Evolutionary conservation across 1,139 yeast genomes (phyloP).

Genomic region (Pneumocystis canis): DNA sequence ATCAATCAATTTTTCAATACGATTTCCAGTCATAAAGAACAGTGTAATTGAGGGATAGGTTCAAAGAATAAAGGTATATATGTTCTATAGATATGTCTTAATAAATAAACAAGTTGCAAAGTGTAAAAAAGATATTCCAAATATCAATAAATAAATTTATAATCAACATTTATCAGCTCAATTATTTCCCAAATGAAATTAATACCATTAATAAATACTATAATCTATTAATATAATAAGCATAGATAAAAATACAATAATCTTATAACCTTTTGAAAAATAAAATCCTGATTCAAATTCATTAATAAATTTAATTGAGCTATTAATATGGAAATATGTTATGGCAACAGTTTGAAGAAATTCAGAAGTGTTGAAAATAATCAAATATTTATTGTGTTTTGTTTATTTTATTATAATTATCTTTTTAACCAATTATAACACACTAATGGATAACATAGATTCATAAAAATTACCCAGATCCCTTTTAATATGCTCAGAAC

Average conservation of each 20-base stretch:
- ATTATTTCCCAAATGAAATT: slow-evolving; percentile 70
- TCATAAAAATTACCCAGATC: slow-evolving; percentile 91
- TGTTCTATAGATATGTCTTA: neutral
- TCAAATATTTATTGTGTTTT: slow-evolving; percentile 84
- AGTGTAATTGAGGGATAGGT: slow-evolving; percentile 46
- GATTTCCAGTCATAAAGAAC: slow-evolving; percentile 66
- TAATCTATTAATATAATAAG: slow-evolving; percentile 26
- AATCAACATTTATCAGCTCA: slow-evolving; percentile 68
- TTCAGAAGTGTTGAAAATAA: slow-evolving; percentile 75
- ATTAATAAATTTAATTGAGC: slow-evolving; percentile 45
- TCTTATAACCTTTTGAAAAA: slow-evolving; percentile 48
- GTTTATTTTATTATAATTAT: slow-evolving; percentile 30
- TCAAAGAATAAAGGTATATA: slow-evolving; percentile 30
- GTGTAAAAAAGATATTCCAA: slow-evolving; percentile 53
- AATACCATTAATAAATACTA: slow-evolving; percentile 77
- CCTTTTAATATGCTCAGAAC: slow-evolving; percentile 76
- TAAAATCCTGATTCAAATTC: slow-evolving; percentile 94
- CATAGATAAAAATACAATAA: neutral
- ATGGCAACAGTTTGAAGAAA: slow-evolving; percentile 55
- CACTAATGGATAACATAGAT: slow-evolving; percentile 66
- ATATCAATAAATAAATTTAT: slow-evolving; percentile 64
- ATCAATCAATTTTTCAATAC: slow-evolving; percentile 70
- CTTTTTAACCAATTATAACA: neutral
- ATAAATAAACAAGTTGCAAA: neutral
- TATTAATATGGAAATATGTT: slow-evolving; percentile 79